Evolutionary conservation across 345 rosid species (phyloP).

Genomic region (Boechera divaricarpa): DNA sequence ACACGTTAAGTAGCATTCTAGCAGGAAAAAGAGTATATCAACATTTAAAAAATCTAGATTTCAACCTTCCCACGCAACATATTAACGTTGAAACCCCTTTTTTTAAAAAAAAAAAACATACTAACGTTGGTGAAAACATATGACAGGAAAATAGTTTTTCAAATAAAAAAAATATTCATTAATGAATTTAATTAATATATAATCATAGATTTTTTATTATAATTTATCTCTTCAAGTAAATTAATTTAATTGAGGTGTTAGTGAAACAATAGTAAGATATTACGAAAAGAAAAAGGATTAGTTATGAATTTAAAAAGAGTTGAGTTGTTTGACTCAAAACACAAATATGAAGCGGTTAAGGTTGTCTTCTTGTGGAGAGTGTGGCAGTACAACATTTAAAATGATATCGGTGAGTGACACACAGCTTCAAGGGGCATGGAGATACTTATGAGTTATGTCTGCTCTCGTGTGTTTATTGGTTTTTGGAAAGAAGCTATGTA

Average conservation of each 20-base stretch:
- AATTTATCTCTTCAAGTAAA: background rate
- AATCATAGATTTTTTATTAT: background rate
- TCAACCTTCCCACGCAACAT: background rate
- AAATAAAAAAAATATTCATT: background rate
- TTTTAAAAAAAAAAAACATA: background rate
- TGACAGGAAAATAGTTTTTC: background rate
- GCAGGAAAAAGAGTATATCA: background rate
- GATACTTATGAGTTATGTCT: conserved; percentile 23
- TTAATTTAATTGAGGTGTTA: background rate
- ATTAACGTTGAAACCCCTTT: background rate
- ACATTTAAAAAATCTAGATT: background rate
- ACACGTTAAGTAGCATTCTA: background rate
- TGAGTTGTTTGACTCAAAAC: conserved; percentile 18
- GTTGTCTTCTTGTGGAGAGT: conserved; percentile 34
- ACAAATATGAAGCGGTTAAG: conserved; percentile 30
- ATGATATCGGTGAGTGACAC: conserved; percentile 27
- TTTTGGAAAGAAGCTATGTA: background rate
- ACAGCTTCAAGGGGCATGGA: conserved; percentile 35
- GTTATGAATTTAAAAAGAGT: background rate
- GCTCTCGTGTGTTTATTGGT: conserved; percentile 30
- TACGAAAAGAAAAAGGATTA: background rate
- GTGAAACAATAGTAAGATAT: background rate
- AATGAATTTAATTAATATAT: background rate
- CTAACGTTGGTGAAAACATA: background rate
- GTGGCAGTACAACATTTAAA: conserved; percentile 26